Conservation (phyloP, 2,329 filamentous ascomycete species). For the Aspergillus piperis region DNA sequence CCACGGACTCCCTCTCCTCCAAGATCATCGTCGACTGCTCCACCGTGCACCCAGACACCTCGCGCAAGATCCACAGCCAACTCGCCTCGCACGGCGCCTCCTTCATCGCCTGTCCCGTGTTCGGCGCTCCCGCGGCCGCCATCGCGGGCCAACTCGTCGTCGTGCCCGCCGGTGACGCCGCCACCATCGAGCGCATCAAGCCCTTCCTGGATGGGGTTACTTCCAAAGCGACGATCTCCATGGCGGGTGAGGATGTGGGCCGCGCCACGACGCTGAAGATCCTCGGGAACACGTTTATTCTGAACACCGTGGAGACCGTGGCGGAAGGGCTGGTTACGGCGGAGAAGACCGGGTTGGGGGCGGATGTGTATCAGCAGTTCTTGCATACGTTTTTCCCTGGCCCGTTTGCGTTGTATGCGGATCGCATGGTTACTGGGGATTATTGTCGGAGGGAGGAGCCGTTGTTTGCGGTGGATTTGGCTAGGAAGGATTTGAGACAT, state of each 20-base stretch:
- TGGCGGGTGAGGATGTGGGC: slow-evolving; percentile 68
- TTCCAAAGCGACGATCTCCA: slow-evolving; percentile 68
- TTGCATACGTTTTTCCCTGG: slow-evolving; percentile 74
- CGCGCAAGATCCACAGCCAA: slow-evolving; percentile 64
- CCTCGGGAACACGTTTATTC: slow-evolving; percentile 81
- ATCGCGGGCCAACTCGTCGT: slow-evolving; percentile 70
- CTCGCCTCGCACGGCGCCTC: slow-evolving; percentile 61
- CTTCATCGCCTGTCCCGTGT: slow-evolving; percentile 71
- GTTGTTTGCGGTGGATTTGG: slow-evolving; percentile 80
- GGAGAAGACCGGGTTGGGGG: slow-evolving; percentile 76
- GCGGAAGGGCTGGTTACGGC: slow-evolving; percentile 77
- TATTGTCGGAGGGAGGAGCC: slow-evolving; percentile 75
- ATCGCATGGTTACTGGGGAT: slow-evolving; percentile 72
- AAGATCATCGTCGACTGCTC: slow-evolving; percentile 88
- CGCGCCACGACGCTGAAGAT: slow-evolving; percentile 74
- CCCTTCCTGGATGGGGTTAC: slow-evolving; percentile 75
- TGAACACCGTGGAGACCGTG: slow-evolving; percentile 79
- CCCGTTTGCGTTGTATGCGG: slow-evolving; percentile 72
- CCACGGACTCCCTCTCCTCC: slow-evolving; percentile 53
- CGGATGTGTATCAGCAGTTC: slow-evolving; percentile 68
- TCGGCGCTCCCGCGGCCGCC: slow-evolving; percentile 43
- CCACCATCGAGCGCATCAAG: slow-evolving; percentile 63
- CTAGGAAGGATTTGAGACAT: slow-evolving; percentile 79
- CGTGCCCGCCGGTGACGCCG: slow-evolving; percentile 67
- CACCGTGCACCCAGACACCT: slow-evolving; percentile 82